Conservation (phyloP, 768 basidiomycete genomes). For the Xerocomellus intermedius region DNA sequence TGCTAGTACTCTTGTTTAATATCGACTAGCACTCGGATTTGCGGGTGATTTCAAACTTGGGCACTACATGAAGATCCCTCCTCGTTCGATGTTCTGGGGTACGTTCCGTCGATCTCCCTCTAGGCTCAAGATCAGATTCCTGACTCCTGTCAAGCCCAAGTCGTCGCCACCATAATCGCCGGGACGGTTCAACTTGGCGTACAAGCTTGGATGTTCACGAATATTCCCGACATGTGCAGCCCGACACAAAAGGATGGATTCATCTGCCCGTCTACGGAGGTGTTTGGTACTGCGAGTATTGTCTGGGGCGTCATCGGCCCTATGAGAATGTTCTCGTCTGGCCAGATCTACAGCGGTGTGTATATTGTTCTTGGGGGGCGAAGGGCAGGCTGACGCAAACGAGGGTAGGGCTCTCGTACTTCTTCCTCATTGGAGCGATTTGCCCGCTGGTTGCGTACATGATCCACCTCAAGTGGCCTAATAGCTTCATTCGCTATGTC, state of each 20-base stretch:
- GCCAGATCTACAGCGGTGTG: conserved; percentile 55
- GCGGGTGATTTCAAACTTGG: conserved; percentile 75
- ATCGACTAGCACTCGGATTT: conserved; percentile 51
- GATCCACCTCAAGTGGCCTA: conserved; percentile 58
- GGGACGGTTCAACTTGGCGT: conserved; percentile 68
- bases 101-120: neutral
- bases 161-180: conserved; percentile 59
- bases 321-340: conserved; percentile 61
- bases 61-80: conserved; percentile 71
- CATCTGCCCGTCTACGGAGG: conserved; percentile 66
- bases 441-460: conserved; percentile 57
- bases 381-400: neutral
- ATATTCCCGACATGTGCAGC: conserved; percentile 38
- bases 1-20: neutral
- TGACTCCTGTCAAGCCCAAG: conserved; percentile 38
- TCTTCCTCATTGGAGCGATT: conserved; percentile 75
- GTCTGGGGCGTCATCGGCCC: conserved; percentile 86
- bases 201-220: conserved; percentile 57
- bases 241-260: conserved; percentile 46
- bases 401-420: conserved; percentile 50
- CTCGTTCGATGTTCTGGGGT: conserved; percentile 64
- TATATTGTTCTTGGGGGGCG: neutral
- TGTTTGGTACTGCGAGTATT: conserved; percentile 78
- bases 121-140: neutral
- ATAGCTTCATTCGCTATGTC: conserved; percentile 58